phyloP scores from a whole-genome alignment of 78 protist genomes.

The Dictyostelium purpureum region DNA sequence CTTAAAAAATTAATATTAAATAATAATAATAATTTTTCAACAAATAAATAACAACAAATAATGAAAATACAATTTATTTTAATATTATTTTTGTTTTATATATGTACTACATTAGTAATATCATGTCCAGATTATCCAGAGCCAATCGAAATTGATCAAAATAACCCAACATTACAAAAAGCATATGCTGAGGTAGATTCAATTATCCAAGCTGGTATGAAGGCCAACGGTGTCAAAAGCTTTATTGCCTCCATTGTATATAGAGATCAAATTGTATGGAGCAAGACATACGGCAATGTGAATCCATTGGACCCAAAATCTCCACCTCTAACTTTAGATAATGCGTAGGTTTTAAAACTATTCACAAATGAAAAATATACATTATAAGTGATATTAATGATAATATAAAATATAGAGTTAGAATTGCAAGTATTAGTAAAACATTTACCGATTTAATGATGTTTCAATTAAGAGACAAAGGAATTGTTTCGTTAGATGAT shows the following conservation, averaged over 20 bases:
- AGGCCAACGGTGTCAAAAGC: conserved; percentile 26
- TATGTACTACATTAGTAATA: neutral
- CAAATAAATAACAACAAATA: too few species aligned
- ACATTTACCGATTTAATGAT: conserved; percentile 76
- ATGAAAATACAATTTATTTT: neutral
- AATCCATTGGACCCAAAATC: conserved; percentile 54
- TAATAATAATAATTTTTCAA: too few species aligned
- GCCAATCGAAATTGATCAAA: conserved; percentile 31
- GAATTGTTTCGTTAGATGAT: conserved; percentile 37
- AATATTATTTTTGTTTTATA: neutral
- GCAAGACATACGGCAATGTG: conserved; percentile 43
- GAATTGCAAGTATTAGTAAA: conserved; percentile 64
- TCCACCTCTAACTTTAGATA: conserved; percentile 46
- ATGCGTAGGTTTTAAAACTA: neutral
- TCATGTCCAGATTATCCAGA: conserved; percentile 70
- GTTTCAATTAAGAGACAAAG: conserved; percentile 65
- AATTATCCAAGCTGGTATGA: conserved; percentile 27
- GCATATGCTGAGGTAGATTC: conserved; percentile 48
- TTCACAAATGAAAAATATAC: neutral
- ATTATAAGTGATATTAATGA: neutral
- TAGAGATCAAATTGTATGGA: conserved; percentile 60
- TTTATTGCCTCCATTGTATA: conserved; percentile 70
- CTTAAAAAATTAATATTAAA: too few species aligned
- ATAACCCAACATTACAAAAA: conserved; percentile 37
- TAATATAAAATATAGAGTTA: neutral